phyloP scores from a whole-genome alignment of 176 grass and related monocot species.

The Phyllostachys edulis region DNA sequence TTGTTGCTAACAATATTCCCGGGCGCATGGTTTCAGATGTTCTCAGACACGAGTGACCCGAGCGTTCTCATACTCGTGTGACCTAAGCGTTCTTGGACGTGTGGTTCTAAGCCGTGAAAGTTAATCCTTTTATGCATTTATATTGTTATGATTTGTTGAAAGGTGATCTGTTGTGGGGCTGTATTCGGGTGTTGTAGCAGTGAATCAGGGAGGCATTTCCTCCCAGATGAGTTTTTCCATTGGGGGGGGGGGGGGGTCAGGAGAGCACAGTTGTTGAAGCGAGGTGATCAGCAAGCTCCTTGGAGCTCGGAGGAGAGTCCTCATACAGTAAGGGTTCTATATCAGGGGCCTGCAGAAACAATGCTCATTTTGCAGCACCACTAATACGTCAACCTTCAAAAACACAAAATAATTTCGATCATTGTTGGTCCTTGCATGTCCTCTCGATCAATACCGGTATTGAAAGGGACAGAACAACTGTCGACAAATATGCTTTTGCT shows the following conservation, averaged over 20 bases:
- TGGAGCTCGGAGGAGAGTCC: constrained; percentile 57
- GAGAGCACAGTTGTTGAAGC: constrained; percentile 49
- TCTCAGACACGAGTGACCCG: too few species aligned
- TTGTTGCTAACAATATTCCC: too few species aligned
- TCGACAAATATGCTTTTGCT: too few species aligned
- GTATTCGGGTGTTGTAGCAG: constrained; percentile 49
- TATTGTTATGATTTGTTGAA: neutral
- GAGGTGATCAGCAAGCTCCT: constrained; percentile 50
- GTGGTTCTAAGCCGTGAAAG: too few species aligned
- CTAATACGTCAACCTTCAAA: constrained; percentile 81
- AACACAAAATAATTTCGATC: constrained; percentile 11
- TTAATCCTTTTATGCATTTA: too few species aligned
- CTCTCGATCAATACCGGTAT: neutral
- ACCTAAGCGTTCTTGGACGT: too few species aligned
- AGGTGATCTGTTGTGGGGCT: too few species aligned
- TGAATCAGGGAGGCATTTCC: constrained; percentile 75
- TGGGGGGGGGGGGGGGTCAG: too few species aligned
- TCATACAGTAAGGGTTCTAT: constrained; percentile 60
- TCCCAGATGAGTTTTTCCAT: constrained; percentile 60
- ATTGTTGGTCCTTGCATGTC: neutral
- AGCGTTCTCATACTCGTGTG: too few species aligned
- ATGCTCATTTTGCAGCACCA: constrained; percentile 75
- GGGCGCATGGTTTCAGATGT: too few species aligned
- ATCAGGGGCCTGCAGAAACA: constrained; percentile 83
- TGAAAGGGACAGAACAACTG: neutral